Percentiles rank a stretch among this genome's conserved stretches.
These are phyloP conservation scores for Penicillium brasilianum DNA, from an alignment of 2,329 filamentous ascomycete genomes.

Conservation along the genomic window DNA sequence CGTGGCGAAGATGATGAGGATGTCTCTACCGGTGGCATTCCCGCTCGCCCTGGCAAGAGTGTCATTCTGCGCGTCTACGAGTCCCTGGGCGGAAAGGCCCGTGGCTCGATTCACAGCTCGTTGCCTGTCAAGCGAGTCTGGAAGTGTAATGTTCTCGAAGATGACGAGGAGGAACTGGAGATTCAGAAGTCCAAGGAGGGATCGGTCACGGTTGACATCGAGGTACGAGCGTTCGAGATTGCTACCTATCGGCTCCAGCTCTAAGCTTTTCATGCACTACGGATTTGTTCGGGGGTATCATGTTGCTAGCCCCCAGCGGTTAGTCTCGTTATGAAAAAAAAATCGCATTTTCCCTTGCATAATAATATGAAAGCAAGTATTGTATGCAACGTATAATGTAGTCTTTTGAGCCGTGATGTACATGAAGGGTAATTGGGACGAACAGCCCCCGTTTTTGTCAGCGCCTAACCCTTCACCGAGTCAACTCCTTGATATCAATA, in stretches of 20 bases:
- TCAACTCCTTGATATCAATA: conserved; percentile 8
- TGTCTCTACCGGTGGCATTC: conserved; percentile 62
- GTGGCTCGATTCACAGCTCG: conserved; percentile 70
- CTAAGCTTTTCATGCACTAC: conserved; percentile 34
- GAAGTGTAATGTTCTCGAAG: conserved; percentile 88
- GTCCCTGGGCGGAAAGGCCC: conserved; percentile 78
- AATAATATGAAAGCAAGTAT: background rate
- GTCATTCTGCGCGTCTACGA: conserved; percentile 88
- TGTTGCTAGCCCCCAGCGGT: background rate
- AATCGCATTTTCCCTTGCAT: background rate
- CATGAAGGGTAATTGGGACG: conserved; percentile 4
- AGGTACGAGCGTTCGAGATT: conserved; percentile 81
- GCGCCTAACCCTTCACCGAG: background rate
- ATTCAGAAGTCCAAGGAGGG: conserved; percentile 46
- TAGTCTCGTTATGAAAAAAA: background rate
- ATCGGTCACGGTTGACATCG: conserved; percentile 60
- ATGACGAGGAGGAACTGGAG: conserved; percentile 73
- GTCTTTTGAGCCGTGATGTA: conserved; percentile 6
- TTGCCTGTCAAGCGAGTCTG: conserved; percentile 76
- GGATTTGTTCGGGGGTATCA: background rate
- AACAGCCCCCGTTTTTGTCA: background rate
- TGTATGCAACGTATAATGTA: background rate
- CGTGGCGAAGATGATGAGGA: conserved; percentile 88
- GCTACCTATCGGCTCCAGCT: conserved; percentile 74
- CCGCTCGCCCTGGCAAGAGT: conserved; percentile 72